Percentiles rank a stretch among this genome's conserved stretches.
Evolutionary conservation across 345 rosid genomes (phyloP).

Genomic region (Brassica cretica): DNA sequence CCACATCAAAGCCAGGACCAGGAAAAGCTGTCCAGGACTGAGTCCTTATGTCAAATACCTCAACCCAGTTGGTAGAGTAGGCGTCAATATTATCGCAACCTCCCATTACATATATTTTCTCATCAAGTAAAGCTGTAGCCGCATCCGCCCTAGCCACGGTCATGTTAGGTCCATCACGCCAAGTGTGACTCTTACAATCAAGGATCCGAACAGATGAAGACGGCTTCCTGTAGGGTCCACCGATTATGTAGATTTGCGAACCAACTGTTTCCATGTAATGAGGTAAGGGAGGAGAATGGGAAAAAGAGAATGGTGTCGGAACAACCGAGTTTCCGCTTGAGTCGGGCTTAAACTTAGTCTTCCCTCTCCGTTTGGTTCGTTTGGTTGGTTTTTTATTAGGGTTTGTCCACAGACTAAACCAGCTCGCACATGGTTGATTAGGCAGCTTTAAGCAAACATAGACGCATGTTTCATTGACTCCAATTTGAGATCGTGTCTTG

Average conservation of each 20-base stretch:
- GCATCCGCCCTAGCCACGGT: slow-evolving; percentile 22
- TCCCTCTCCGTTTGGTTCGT: background rate
- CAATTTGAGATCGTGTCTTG: background rate
- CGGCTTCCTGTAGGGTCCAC: slow-evolving; percentile 43
- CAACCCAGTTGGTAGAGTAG: background rate
- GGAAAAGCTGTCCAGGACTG: background rate
- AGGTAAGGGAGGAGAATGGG: slow-evolving; percentile 35
- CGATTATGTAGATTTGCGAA: slow-evolving; percentile 52
- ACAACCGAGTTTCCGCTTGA: background rate
- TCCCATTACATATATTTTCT: background rate
- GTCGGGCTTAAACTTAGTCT: background rate
- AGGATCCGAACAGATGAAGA: slow-evolving; percentile 56
- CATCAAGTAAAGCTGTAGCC: background rate
- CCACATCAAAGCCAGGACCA: background rate
- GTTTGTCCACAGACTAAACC: background rate
- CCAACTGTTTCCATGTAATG: slow-evolving; percentile 30
- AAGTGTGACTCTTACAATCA: slow-evolving; percentile 56
- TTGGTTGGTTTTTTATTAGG: background rate
- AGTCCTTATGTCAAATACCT: background rate
- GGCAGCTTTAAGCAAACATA: background rate
- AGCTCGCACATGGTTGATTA: background rate
- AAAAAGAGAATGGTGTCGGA: background rate
- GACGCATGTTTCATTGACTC: background rate
- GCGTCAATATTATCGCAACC: background rate
- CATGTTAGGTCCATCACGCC: slow-evolving; percentile 62